Conservation (phyloP, 768 basidiomycete genomes). For the Naganishia friedmannii region DNA sequence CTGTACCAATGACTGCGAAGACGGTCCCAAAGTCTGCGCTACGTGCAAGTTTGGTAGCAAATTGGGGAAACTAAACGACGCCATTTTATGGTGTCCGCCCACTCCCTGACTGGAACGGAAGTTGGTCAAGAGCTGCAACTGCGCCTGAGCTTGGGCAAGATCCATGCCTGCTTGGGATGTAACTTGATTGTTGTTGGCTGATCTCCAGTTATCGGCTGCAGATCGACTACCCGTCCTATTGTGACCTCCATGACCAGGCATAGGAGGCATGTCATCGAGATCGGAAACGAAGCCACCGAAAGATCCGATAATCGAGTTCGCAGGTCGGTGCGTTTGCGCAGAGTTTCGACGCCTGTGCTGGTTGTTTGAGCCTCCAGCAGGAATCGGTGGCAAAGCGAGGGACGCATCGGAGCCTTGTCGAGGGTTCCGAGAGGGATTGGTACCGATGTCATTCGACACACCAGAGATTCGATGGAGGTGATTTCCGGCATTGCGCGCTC, state of each 20-base stretch:
- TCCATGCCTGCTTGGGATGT: slow-evolving; percentile 56
- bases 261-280: slow-evolving; percentile 40
- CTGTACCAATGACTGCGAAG: slow-evolving; percentile 71
- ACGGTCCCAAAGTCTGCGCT: slow-evolving; percentile 87
- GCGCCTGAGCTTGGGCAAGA: slow-evolving; percentile 93
- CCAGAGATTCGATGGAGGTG: slow-evolving; percentile 9
- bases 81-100: slow-evolving; percentile 78
- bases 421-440: neutral
- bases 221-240: slow-evolving; percentile 47
- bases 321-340: slow-evolving; percentile 29
- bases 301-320: slow-evolving; percentile 33
- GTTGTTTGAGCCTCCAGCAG: slow-evolving; percentile 19
- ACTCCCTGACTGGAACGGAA: slow-evolving; percentile 90
- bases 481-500: neutral
- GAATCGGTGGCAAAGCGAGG: slow-evolving; percentile 5
- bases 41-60: slow-evolving; percentile 98
- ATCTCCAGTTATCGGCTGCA: slow-evolving; percentile 26
- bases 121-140: slow-evolving; percentile 90
- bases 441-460: slow-evolving; percentile 20
- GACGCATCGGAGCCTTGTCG: slow-evolving; percentile 19
- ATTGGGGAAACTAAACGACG: slow-evolving; percentile 95
- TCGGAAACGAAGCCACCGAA: slow-evolving; percentile 41
- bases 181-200: slow-evolving; percentile 17
- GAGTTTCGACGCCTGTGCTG: slow-evolving; percentile 45
- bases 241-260: slow-evolving; percentile 37